Conservation (phyloP, 140 eudicot species). For the Ambrosia hybrid region DNA sequence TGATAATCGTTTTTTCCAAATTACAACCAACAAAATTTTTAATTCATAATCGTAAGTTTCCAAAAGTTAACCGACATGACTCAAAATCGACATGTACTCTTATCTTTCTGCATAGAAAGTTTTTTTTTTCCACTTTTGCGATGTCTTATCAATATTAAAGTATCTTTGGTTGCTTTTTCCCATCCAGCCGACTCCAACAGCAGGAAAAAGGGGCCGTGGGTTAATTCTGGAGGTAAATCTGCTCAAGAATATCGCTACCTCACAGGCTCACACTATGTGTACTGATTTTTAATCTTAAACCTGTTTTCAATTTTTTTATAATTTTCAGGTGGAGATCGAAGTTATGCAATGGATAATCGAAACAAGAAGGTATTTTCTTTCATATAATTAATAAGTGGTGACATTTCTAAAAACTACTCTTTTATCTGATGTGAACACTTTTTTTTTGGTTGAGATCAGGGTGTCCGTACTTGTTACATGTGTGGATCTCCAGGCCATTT, state of each 20-base stretch:
- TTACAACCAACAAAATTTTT: background rate
- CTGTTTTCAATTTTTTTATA: background rate
- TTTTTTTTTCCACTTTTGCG: conserved; percentile 4
- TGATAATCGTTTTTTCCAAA: background rate
- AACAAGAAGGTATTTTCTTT: conserved; percentile 48
- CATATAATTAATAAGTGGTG: background rate
- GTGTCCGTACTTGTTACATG: conserved; percentile 65
- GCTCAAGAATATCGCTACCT: conserved; percentile 11
- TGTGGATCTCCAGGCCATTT: conserved; percentile 90
- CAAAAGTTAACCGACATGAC: conserved; percentile 10
- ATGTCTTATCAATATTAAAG: conserved; percentile 3
- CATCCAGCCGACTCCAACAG: conserved; percentile 42
- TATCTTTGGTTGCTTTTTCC: conserved; percentile 22
- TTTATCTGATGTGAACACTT: conserved; percentile 22
- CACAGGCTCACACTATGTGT: background rate
- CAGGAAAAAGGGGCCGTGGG: conserved; percentile 40
- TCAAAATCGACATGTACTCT: background rate
- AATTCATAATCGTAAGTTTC: background rate
- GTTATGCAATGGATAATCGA: conserved; percentile 42
- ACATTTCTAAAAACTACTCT: conserved; percentile 5
- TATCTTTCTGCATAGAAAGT: conserved; percentile 2
- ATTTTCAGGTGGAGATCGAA: conserved; percentile 51
- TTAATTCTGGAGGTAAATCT: conserved; percentile 44
- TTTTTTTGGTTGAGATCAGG: conserved; percentile 41
- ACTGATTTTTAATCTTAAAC: conserved; percentile 12